phyloP scores from a whole-genome alignment of 768 basidiomycete genomes.

The Termitomyces sp. region DNA sequence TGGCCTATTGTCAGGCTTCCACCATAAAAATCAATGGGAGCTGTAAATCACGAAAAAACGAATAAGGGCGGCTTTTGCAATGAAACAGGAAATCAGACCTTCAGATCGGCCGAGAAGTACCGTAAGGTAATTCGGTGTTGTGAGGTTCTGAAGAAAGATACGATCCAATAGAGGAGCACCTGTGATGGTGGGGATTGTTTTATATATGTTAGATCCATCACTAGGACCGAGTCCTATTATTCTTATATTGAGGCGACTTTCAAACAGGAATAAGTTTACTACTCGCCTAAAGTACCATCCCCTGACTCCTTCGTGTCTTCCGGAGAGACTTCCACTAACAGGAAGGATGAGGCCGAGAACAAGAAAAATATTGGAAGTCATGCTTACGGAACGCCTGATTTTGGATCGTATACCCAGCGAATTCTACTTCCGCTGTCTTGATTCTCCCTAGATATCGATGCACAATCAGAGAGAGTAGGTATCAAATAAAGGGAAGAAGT shows the following conservation, averaged over 20 bases:
- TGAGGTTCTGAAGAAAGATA: slow-evolving; percentile 54
- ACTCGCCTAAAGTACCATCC: slow-evolving; percentile 21
- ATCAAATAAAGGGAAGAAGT: slow-evolving; percentile 2
- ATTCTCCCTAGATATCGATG: slow-evolving; percentile 31
- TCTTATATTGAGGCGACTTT: background rate
- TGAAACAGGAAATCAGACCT: slow-evolving; percentile 15
- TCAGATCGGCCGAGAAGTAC: slow-evolving; percentile 57
- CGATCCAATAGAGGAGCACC: slow-evolving; percentile 58
- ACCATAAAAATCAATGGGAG: slow-evolving; percentile 18
- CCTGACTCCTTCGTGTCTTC: slow-evolving; percentile 24
- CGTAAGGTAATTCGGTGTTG: slow-evolving; percentile 57
- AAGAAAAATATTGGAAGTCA: slow-evolving; percentile 8
- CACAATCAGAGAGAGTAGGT: background rate
- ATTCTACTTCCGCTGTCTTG: slow-evolving; percentile 35
- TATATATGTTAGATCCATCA: slow-evolving; percentile 44
- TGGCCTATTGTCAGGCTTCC: slow-evolving; percentile 66
- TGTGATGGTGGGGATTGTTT: slow-evolving; percentile 22
- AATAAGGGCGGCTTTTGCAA: background rate
- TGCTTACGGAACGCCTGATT: slow-evolving; percentile 45
- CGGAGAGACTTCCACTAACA: slow-evolving; percentile 35
- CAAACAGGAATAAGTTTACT: background rate
- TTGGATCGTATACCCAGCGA: slow-evolving; percentile 36
- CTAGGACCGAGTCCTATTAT: slow-evolving; percentile 63
- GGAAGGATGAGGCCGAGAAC: background rate
- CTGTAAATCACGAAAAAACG: background rate